Evolutionary conservation across 2,329 filamentous ascomycete genomes (phyloP), one percentile per base, ranked within the genome.

Genomic region (Exophiala aquamarina): DNA sequence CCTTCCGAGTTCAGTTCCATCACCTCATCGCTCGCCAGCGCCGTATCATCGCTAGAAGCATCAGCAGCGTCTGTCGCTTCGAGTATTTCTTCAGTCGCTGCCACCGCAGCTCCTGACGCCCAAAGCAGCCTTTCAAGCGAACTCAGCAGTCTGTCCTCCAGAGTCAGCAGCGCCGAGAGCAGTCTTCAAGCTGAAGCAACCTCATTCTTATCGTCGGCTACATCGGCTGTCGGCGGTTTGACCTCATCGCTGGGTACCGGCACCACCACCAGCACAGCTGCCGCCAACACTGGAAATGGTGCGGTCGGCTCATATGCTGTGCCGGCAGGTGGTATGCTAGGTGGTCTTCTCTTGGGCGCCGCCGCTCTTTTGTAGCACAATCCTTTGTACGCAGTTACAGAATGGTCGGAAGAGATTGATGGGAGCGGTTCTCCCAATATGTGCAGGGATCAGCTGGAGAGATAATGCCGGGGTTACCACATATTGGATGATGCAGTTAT

Each of bases 81-180:
- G 10, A 55, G 52, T 21, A 49, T 55, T 17, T 31, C 31, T 11
- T 52, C 52, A 15, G 46, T 41, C 3, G 52, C 49, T 10, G 44
- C 48, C n/a, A 52, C 49, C 3, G 52, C 49, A 5, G 32, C 34
- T 20, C 32, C 41, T 3, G 49, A 48, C 4, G 49, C 32, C 6
- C 38, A 39, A 26, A 52, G 45, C 52, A 55, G 52, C 17, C 20
- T 55, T 36, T 41, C 32, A 5, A 55, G 52, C 45, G 35, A 42
- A 10, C 43, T 55, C 42, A 52, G 45, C 45, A 50, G 49, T 39
- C 31, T 55, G 18, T 33, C 40, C 14, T 39, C 52, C 21, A 48
- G 48, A 28, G 48, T 46, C 31, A 47, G 35, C 26, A 51, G 48
- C 29, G 19, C 41, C 19, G n/a, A 35, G 18, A 52, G 35, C 45